These are phyloP conservation scores for Avena atlantica DNA, from an alignment of 176 grass and related monocot species.

Conservation along the genomic window DNA sequence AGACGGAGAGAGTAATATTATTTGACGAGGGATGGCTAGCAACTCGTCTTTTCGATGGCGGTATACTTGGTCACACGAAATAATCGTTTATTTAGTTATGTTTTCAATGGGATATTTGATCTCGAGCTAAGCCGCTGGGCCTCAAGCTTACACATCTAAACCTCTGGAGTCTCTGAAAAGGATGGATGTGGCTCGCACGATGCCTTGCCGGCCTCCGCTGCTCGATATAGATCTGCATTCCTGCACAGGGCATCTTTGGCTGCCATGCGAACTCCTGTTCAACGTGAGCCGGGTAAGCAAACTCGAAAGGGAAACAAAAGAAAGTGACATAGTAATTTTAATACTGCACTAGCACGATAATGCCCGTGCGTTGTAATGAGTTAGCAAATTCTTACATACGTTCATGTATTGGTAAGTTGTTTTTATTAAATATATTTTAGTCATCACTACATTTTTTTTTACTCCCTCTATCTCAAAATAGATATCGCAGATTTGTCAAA, in stretches of 20 bases:
- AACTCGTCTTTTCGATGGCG: not conserved
- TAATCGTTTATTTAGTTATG: not conserved
- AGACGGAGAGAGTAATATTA: too few species aligned
- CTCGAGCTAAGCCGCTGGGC: not conserved
- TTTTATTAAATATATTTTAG: too few species aligned
- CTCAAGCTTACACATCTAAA: not conserved
- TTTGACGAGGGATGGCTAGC: not conserved
- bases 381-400: too few species aligned
- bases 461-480: too few species aligned
- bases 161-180: not conserved
- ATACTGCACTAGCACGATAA: too few species aligned
- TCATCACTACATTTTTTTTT: too few species aligned
- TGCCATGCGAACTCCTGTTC: conserved; percentile 31
- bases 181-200: not conserved
- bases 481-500: too few species aligned
- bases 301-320: not conserved
- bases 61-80: not conserved
- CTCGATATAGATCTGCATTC: conserved; percentile 20
- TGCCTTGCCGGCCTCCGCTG: conserved; percentile 3
- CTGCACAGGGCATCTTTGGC: conserved; percentile 39
- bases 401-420: too few species aligned
- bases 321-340: not conserved
- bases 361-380: too few species aligned
- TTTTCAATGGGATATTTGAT: not conserved
- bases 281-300: not conserved